Evolutionary conservation across 139 green algal species (phyloP).

Genomic region (Marvania coccoides): DNA sequence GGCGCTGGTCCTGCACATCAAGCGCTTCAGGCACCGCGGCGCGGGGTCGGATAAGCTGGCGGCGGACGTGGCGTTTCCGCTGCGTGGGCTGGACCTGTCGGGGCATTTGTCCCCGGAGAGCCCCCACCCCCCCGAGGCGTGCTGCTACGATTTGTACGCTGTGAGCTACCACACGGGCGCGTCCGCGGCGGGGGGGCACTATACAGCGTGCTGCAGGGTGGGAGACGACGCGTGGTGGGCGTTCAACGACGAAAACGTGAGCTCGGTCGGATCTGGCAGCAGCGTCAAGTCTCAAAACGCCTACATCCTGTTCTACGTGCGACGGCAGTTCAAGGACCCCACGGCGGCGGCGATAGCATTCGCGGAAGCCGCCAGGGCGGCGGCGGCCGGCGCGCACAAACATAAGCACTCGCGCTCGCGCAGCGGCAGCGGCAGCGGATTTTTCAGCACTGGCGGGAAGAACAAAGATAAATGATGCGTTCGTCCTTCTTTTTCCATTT

Average conservation of each 20-base stretch:
- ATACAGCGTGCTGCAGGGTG: slow-evolving; percentile 22
- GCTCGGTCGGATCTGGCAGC: background rate
- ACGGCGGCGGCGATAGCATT: background rate
- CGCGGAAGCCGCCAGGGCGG: background rate
- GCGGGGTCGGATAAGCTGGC: slow-evolving; percentile 39
- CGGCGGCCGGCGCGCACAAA: too few species aligned
- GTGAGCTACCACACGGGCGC: slow-evolving; percentile 36
- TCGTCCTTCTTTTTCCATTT: too few species aligned
- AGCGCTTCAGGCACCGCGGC: slow-evolving; percentile 40
- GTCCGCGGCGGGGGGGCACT: slow-evolving; percentile 35
- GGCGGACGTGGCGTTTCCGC: slow-evolving; percentile 35
- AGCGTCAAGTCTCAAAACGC: slow-evolving; percentile 19
- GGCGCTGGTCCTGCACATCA: slow-evolving; percentile 49
- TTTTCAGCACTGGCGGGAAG: too few species aligned
- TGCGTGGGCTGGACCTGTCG: slow-evolving; percentile 25
- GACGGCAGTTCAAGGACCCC: background rate
- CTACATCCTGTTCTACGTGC: slow-evolving; percentile 36
- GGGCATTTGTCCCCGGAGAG: slow-evolving; percentile 22
- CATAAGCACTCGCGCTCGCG: background rate
- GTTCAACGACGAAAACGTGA: slow-evolving; percentile 36
- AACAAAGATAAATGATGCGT: too few species aligned
- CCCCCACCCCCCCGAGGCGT: background rate
- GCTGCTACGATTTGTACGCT: slow-evolving; percentile 42
- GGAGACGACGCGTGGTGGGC: slow-evolving; percentile 12
- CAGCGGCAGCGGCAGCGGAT: background rate